Base-by-base conservation (phyloP, 78 protist species). In the Speleostelium caveatum region DNA sequence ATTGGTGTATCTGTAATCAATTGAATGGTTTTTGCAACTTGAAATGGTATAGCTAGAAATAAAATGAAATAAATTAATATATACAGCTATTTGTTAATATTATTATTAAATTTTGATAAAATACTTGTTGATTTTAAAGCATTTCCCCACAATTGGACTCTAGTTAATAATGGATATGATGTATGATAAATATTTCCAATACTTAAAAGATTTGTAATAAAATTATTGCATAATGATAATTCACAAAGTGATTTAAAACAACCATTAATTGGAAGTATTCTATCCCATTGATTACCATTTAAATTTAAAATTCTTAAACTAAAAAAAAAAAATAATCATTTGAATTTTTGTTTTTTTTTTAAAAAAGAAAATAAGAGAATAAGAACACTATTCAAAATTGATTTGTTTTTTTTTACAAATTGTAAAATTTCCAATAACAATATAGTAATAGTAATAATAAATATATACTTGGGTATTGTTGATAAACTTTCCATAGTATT, bases 221-320 rank as follows among this genome's bases (percentile, higher is more conserved):
- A 51, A 26, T 79, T 79, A 30, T 67, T 65, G 35, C 76, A 79
- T 16, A 79, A 41, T 65, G 89, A 79, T 24, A 79, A 19, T 28
- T 79, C 89, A 49, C 16, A 30, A 41, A 79, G 62, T 21, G 67
- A 67, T 56, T 79, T 49, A 36, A 79, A 79, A 56, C 73, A 60
- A 8, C 89, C 89, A 66, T 56, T 72, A 60, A 79, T 79, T 49
- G 89, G 89, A 16, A 67, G 36, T 0, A 79, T 79, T 79, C 89
- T 65, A 68, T 79, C 89, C 89, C 89, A 79, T 65, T 79, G 75
- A 55, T 79, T 79, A 5, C 69, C 69, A 79, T 72, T 79, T 36
- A 79, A 59, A 79, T 79, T 79, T 51, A 79, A 56, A 55, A 79
- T 39, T 67, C 89, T 65, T 36, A 78, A 51, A 53, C 87, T 78